Conservation (phyloP, 352 stramenopile genomes). For the Pythium insidiosum region DNA sequence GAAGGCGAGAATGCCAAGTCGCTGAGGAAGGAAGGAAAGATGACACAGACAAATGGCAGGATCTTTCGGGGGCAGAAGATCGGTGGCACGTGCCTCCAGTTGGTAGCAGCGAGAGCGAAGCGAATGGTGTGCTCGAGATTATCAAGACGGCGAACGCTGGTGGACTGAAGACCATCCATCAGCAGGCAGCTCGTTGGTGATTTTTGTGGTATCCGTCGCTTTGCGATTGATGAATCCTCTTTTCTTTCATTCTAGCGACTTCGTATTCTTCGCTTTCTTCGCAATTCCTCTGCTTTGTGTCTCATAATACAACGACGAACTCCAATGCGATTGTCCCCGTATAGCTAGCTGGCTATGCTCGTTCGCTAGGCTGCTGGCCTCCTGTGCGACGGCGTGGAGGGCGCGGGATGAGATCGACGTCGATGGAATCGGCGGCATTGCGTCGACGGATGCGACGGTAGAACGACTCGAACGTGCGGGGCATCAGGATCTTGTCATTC, state of each 20-base stretch:
- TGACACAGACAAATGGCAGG: background rate
- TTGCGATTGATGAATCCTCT: slow-evolving; percentile 15
- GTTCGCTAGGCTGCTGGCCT: slow-evolving; percentile 2
- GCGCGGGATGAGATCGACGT: slow-evolving; percentile 46
- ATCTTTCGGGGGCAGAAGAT: no score
- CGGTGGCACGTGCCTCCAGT: no score
- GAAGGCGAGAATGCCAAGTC: slow-evolving; percentile 25
- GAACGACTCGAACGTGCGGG: slow-evolving; percentile 30
- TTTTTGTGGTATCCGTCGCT: slow-evolving; percentile 18
- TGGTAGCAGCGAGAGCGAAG: no score
- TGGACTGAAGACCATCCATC: no score
- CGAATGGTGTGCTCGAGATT: no score
- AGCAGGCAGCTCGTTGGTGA: slow-evolving; percentile 12
- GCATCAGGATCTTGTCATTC: slow-evolving; percentile 44
- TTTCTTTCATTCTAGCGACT: slow-evolving; percentile 24
- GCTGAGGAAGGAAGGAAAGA: slow-evolving; percentile 15
- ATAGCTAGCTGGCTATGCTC: no score
- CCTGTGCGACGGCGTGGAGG: slow-evolving; percentile 7
- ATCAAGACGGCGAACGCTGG: no score
- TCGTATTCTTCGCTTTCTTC: slow-evolving; percentile 39
- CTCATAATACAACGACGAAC: slow-evolving; percentile 58
- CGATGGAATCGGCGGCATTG: slow-evolving; percentile 47
- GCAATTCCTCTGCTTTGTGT: slow-evolving; percentile 34
- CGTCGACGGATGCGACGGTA: slow-evolving; percentile 42
- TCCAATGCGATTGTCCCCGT: no score